Base-by-base conservation (phyloP, 1,139 yeast species). In the Arxiozyma heterogenica region DNA sequence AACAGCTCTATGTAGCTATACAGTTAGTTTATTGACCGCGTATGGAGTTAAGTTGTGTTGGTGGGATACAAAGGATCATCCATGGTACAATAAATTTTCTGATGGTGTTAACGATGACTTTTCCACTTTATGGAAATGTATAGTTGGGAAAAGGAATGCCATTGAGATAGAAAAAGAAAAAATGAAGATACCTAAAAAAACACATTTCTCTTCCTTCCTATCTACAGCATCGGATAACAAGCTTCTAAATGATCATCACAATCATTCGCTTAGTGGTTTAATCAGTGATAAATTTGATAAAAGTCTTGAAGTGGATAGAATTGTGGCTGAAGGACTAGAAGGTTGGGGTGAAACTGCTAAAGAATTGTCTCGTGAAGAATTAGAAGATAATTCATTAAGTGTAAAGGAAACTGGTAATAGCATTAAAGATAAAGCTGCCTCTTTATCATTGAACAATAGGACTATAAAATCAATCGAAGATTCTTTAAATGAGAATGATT, bases 261-360 rank as follows among this genome's bases (percentile, higher is more conserved):
- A 34, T 4, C 5, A 34, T 34, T 15, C n/a, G 11, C 30, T 27
- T 27, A 27, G 9, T 27, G 30, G 30, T 27, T 27, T 27, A 34
- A 12, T 34, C 6, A 34, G 15, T 34, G 39, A 34, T 4, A 34
- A 12, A 2, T 38, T 30, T 20, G 12, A 38, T 12, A 30, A 18
- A 18, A 30, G 38, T 11, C 20, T 38, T 18, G 23, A 27, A 12
- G 49, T 54, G 8, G 72, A 70, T n/a, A 49, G 56, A 20, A 53
- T 60, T 25, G 66, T 71, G 1, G 60, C 61, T 48, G 58, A 61
- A 11, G 63, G 73, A 4, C 64, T 73, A 2, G 62, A 59, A 34
- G 78, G 78, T 1, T 75, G 77, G 75, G 76, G 78, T 46, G 76
- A 74, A 52, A 64, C 71, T 51, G 78, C 78, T 6, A 63, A 69